Evolutionary conservation across 2,329 filamentous ascomycete genomes (phyloP), one percentile per base, ranked within the genome.

Genomic region (Microcera coccophila): DNA sequence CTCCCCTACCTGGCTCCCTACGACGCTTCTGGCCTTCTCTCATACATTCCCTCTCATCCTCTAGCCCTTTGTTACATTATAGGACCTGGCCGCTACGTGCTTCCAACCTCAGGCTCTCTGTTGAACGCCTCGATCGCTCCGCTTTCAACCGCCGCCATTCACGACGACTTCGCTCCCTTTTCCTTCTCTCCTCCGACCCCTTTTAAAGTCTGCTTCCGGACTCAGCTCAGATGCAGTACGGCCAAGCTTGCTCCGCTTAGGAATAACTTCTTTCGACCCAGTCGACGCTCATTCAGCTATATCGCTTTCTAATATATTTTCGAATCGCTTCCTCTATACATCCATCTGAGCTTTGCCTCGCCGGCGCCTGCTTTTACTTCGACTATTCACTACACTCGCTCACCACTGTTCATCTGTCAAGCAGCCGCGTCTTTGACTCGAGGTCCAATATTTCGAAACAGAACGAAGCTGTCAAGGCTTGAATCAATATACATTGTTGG

Each of bases 1-100:
- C 60, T 59, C 64, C 57, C 59, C 54, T 54, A 54, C 56, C 42
- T 54, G 59, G 60, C 59, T 65, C 57, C 59, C 54, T 54, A 54
- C 56, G 52, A 55, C 53, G n/a, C 53, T 37, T 42, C 58, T 52
- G 53, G 56, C 51, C 50, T 56, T 52, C 59, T 61, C 52, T 58
- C 53, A n/a, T n/a, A n/a, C n/a, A n/a, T n/a, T 59, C 51, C 50
- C 49, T 54, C 50, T 58, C 40, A 55, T 53, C 58, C 61, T 62
- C 62, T 62, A 61, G 62, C 60, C 57, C 63, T 59, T 57, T 59
- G 49, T 58, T 52, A 50, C 49, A 51, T 53, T 56, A 54, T 54
- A 53, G 51, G 52, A 38, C 45, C 41, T 45, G 47, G 52, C 53
- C 53, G 55, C 41, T 52, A 52, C 44, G 39, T 53, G 50, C 48